Conservation (phyloP, 2,329 filamentous ascomycete species). For the Helotiales sp. region DNA sequence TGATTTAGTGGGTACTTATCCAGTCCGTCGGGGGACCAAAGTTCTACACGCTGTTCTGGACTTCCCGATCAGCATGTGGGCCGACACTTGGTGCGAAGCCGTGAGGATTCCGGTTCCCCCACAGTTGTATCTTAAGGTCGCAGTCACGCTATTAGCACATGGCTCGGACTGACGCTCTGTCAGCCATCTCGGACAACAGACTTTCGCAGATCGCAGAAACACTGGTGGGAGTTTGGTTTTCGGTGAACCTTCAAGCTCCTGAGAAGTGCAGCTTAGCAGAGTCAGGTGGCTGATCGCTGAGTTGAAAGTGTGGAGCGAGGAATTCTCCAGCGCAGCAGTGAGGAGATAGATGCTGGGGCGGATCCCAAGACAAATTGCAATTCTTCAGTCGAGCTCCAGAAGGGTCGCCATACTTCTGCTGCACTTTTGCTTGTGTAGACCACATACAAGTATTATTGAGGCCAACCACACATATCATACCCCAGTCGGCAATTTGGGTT, state of each 20-base stretch:
- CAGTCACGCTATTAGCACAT: background rate
- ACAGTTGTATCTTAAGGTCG: background rate
- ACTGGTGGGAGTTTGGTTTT: slow-evolving; percentile 9
- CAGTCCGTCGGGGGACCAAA: slow-evolving; percentile 3
- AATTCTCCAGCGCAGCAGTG: background rate
- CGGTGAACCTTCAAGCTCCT: slow-evolving; percentile 1
- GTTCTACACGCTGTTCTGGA: slow-evolving; percentile 11
- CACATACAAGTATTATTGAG: background rate
- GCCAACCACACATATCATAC: background rate
- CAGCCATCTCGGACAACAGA: background rate
- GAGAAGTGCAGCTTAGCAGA: background rate
- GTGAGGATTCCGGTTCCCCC: background rate
- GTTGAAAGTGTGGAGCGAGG: background rate
- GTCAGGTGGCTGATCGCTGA: background rate
- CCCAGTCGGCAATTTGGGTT: background rate
- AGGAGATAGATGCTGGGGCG: background rate
- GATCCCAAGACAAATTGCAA: background rate
- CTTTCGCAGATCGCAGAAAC: slow-evolving; percentile 11
- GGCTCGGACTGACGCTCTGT: slow-evolving; percentile 10
- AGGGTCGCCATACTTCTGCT: too few species aligned
- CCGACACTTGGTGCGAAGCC: slow-evolving; percentile 1
- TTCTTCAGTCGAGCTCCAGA: background rate
- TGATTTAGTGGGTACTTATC: slow-evolving; percentile 6
- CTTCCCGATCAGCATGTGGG: slow-evolving; percentile 15
- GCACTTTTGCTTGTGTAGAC: background rate